phyloP scores from a whole-genome alignment of 192 early-diverging fungal genomes.

The Spizellomyces sp. region DNA sequence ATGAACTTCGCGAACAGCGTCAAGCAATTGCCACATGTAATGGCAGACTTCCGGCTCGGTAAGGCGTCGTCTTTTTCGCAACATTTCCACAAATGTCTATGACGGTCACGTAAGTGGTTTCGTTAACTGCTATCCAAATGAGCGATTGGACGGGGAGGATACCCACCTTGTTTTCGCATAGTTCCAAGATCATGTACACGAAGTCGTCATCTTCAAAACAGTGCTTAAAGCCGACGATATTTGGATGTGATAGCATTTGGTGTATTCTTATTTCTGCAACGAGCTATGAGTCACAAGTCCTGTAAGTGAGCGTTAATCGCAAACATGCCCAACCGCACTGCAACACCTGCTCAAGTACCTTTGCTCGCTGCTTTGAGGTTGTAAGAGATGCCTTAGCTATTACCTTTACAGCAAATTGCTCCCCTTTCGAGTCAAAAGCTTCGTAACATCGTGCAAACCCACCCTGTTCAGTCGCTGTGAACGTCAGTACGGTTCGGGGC shows the following conservation, averaged over 20 bases:
- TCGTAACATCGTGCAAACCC: slow-evolving; percentile 88
- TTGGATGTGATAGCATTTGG: slow-evolving; percentile 66
- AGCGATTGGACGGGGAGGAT: no score
- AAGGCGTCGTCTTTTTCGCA: slow-evolving; percentile 74
- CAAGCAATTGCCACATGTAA: slow-evolving; percentile 80
- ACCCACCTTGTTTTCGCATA: slow-evolving; percentile 80
- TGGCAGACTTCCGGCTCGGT: slow-evolving; percentile 90
- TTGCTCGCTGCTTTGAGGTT: slow-evolving; percentile 55
- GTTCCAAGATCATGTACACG: slow-evolving; percentile 90
- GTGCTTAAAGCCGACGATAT: slow-evolving; percentile 78
- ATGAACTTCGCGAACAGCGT: slow-evolving; percentile 84
- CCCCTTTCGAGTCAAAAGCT: slow-evolving; percentile 54
- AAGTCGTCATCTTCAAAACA: slow-evolving; percentile 87
- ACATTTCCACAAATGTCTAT: slow-evolving; percentile 83
- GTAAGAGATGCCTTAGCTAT: slow-evolving; percentile 57
- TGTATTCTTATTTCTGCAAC: slow-evolving; percentile 83
- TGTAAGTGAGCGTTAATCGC: slow-evolving; percentile 15
- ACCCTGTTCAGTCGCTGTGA: slow-evolving; percentile 46
- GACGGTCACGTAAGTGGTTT: neutral
- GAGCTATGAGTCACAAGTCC: slow-evolving; percentile 45
- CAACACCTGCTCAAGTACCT: slow-evolving; percentile 29
- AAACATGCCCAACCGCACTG: neutral
- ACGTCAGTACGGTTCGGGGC: slow-evolving; percentile 26
- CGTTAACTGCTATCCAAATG: no score
- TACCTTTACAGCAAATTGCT: slow-evolving; percentile 69